A percentile compares a stretch with the other conserved stretches of the same genome.
Evolutionary conservation across 192 early-diverging fungal genomes (phyloP).

Genomic region (Coemansia pectinata): DNA sequence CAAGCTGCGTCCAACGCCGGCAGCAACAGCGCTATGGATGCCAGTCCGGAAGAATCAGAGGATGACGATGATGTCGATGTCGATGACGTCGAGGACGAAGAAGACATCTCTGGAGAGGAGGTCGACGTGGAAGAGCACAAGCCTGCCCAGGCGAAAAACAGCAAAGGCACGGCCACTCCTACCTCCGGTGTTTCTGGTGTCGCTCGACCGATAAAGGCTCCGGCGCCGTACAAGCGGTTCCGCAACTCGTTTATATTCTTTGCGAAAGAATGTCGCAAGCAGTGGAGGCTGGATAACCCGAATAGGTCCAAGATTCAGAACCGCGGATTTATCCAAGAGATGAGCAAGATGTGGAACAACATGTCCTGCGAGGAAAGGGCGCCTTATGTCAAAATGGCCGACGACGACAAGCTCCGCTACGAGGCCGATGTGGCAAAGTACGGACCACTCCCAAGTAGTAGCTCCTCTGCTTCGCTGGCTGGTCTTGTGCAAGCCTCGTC

Average conservation of each 20-base stretch:
- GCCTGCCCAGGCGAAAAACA: background rate
- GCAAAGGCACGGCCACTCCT: conserved; percentile 1
- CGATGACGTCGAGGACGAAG: conserved; percentile 23
- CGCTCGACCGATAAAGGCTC: conserved; percentile 2
- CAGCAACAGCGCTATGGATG: conserved; percentile 2
- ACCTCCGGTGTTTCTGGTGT: background rate
- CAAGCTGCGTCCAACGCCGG: background rate
- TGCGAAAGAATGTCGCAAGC: conserved; percentile 50
- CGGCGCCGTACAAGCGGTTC: conserved; percentile 48
- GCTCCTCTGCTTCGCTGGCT: background rate
- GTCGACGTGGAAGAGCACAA: background rate
- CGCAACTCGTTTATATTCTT: conserved; percentile 57
- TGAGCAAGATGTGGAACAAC: conserved; percentile 50
- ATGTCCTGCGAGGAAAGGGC: conserved; percentile 38
- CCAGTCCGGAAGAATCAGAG: conserved; percentile 6
- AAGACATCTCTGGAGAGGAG: conserved; percentile 10
- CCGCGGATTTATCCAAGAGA: conserved; percentile 49
- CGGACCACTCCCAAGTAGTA: conserved; percentile 26
- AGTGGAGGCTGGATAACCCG: conserved; percentile 31
- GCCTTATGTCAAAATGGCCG: conserved; percentile 47
- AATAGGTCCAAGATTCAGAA: conserved; percentile 46
- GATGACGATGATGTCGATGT: conserved; percentile 26
- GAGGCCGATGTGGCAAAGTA: conserved; percentile 48
- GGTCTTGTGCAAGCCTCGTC: background rate
- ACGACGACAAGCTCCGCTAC: conserved; percentile 50